Base-by-base conservation (phyloP, 306 rosid species). In the Acacia crassicarpa region DNA sequence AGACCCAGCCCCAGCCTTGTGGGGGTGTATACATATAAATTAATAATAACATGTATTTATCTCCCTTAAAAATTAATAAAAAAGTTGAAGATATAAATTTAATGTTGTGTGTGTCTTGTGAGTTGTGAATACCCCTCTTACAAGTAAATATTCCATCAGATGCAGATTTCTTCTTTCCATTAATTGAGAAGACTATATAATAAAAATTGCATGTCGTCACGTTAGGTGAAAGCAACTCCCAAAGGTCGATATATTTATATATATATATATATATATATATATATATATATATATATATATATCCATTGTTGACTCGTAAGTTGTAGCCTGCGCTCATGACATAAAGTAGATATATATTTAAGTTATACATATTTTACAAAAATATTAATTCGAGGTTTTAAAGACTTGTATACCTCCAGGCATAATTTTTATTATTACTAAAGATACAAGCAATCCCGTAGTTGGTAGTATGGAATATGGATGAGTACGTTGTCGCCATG, bases 141-240 rank as follows among this genome's bases (percentile, higher is more conserved):
- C 5, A 8, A 62, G 20, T 30, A 27, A 62, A 14, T 48, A 13
- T 13, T 65, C 71, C 45, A 33, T 11, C 45, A 33, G 58, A 43
- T 75, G 71, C 27, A 38, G 33, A 45, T 23, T 81, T 66, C 72
- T 67, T 71, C 63, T 23, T 51, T 38, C 53, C 30, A 23, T 63
- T 30, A 63, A 30, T 30, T 63, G 41, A 63, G 41, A 63, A 30
- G 43, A 15, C 69, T 63, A 30, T 6, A 30, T 63, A 56, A 38
- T 45, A 45, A 22, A 30, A 30, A 66, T 54, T 40, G 35, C 70
- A 67, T 54, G 65, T 75, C 61, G 65, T 82, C 61, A 66, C 68
- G 22, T 65, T 73, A 51, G 49, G 38, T 66, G 41, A n/a, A 51
- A 51, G 77, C 70, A 69, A 69, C 53, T 69, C 11, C 35, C 33